Percentiles rank a stretch among this genome's conserved stretches.
Evolutionary conservation across 23 red algal species (phyloP).

Genomic region (Gracilaria domingensis): DNA sequence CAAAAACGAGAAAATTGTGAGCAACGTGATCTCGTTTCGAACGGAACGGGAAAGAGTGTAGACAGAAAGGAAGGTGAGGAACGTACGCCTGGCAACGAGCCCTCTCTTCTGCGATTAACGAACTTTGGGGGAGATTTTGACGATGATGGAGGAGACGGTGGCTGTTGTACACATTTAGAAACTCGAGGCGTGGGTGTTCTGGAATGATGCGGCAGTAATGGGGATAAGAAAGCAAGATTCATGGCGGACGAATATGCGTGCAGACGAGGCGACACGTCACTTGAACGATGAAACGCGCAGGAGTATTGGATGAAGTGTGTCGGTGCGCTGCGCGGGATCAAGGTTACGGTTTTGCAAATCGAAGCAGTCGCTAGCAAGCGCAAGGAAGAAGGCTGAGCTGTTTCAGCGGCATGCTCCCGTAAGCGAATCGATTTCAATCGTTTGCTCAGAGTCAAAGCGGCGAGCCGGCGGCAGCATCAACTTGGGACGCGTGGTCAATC

Average conservation of each 20-base stretch:
- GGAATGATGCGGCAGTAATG: not conserved
- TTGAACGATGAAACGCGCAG: not conserved
- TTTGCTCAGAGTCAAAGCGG: too few relatives aligned
- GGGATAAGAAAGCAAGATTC: not conserved
- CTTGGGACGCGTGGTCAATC: too few relatives aligned
- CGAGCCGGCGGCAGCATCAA: too few relatives aligned
- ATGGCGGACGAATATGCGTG: not conserved
- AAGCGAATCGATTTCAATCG: too few relatives aligned
- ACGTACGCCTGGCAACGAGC: constrained; percentile 64
- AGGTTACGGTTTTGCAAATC: not conserved
- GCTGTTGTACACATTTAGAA: not conserved
- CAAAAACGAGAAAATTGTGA: not conserved
- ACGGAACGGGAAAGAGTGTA: not conserved
- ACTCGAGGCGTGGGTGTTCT: not conserved
- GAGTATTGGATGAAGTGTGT: not conserved
- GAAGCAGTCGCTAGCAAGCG: not conserved
- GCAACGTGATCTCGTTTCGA: not conserved
- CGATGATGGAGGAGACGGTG: not conserved
- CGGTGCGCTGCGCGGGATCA: not conserved
- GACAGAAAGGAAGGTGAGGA: not conserved
- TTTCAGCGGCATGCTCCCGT: too few relatives aligned
- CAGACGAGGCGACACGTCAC: not conserved
- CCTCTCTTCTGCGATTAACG: constrained; percentile 25
- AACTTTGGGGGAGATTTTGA: not conserved
- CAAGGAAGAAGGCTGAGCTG: too few relatives aligned